Percentiles rank a stretch among this genome's conserved stretches.
Conservation (phyloP, 495 filamentous ascomycete species). For the Podospora comata region DNA sequence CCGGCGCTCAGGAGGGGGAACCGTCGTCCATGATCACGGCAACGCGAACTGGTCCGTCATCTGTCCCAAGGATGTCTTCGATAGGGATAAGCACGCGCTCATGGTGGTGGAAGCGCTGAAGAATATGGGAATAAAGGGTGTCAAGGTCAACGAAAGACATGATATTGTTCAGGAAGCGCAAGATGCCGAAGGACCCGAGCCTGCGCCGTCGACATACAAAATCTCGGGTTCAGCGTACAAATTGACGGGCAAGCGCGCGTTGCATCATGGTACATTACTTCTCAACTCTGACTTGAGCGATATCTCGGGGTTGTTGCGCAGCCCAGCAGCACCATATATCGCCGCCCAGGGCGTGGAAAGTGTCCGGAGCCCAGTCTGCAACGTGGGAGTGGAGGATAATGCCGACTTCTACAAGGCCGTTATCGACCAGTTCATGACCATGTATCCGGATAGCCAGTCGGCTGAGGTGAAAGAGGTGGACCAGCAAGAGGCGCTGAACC, state of each 20-base stretch:
- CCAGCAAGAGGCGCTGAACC: conserved; percentile 23
- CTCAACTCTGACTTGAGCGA: conserved; percentile 62
- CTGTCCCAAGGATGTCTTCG: conserved; percentile 68
- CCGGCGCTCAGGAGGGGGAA: conserved; percentile 80
- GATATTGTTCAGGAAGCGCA: conserved; percentile 76
- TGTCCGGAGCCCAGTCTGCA: conserved; percentile 77
- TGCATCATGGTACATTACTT: conserved; percentile 92
- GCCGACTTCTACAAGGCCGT: conserved; percentile 52
- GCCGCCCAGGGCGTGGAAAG: conserved; percentile 88
- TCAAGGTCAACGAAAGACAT: conserved; percentile 81
- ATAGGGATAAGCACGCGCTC: conserved; percentile 80
- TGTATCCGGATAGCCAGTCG: conserved; percentile 46
- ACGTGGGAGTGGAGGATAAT: conserved; percentile 56
- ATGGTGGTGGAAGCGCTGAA: conserved; percentile 82
- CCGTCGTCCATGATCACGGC: conserved; percentile 87
- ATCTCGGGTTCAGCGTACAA: conserved; percentile 93
- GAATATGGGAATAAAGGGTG: conserved; percentile 42
- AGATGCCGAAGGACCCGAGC: conserved; percentile 1
- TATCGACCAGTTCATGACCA: conserved; percentile 47
- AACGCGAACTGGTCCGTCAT: conserved; percentile 95
- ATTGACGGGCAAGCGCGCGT: conserved; percentile 67
- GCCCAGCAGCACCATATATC: conserved; percentile 70
- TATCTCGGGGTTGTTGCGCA: conserved; percentile 64
- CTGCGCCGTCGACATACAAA: conserved; percentile 54
- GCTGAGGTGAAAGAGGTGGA: conserved; percentile 44